Percentiles rank a stretch among this genome's conserved stretches.
Conservation (phyloP, 1,139 yeast genomes). For the Pichia sp. region DNA sequence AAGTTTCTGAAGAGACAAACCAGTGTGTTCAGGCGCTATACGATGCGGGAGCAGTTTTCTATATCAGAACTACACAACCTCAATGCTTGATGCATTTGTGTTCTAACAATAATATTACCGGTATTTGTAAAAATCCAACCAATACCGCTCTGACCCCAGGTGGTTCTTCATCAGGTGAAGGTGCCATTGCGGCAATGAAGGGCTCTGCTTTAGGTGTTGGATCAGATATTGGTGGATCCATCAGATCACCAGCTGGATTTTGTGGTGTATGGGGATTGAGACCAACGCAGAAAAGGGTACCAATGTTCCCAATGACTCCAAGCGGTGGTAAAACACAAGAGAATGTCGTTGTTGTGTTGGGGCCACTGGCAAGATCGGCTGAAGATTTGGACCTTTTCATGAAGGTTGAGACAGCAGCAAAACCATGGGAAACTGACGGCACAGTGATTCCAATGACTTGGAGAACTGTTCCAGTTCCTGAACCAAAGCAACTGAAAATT, state of each 20-base stretch:
- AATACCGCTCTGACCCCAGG: constrained; percentile 44
- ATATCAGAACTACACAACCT: constrained; percentile 37
- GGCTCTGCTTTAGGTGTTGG: constrained; percentile 62
- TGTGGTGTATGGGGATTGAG: constrained; percentile 32
- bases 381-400: constrained; percentile 44
- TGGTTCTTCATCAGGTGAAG: constrained; percentile 72
- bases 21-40: constrained; percentile 40
- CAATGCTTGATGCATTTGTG: constrained; percentile 40
- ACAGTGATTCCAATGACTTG: constrained; percentile 51
- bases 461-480: constrained; percentile 40
- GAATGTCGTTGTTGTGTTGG: constrained; percentile 15
- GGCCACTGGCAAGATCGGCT: constrained; percentile 29
- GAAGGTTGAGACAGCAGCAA: constrained; percentile 42
- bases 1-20: constrained; percentile 33
- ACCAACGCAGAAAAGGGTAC: constrained; percentile 26
- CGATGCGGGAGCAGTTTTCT: constrained; percentile 44
- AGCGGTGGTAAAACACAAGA: constrained; percentile 23
- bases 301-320: constrained; percentile 42
- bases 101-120: constrained; percentile 36
- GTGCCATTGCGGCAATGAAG: constrained; percentile 54
- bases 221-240: constrained; percentile 39
- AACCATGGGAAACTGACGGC: constrained; percentile 65
- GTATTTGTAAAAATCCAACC: constrained; percentile 40
- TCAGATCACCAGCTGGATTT: constrained; percentile 32
- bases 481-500: constrained; percentile 34